Percentiles rank a stretch among this genome's conserved stretches.
Conservation (phyloP, 2,329 filamentous ascomycete genomes). For the Monilinia fructigena region DNA sequence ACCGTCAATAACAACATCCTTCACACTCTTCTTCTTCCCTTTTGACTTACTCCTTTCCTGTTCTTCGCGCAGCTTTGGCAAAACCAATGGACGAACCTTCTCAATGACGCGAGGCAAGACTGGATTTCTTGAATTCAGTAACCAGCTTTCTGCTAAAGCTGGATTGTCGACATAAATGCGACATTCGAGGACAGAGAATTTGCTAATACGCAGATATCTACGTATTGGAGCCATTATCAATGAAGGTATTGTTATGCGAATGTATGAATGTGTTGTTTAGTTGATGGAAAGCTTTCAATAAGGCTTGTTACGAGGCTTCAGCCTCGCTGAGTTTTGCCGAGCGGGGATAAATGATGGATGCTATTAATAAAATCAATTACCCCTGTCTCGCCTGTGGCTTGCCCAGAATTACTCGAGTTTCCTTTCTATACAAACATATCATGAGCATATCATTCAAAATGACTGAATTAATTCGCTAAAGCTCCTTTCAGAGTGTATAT, state of each 20-base stretch:
- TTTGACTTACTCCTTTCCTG: slow-evolving; percentile 58
- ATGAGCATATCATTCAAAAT: not conserved
- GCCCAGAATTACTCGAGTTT: not conserved
- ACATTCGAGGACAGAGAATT: slow-evolving; percentile 92
- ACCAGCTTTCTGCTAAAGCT: slow-evolving; percentile 75
- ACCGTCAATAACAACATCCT: slow-evolving; percentile 85
- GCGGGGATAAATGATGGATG: not conserved
- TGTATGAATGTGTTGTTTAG: not conserved
- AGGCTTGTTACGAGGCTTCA: not conserved
- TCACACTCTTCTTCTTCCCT: slow-evolving; percentile 67
- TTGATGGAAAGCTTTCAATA: not conserved
- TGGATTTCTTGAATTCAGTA: slow-evolving; percentile 73
- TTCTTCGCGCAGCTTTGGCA: slow-evolving; percentile 90
- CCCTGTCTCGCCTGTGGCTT: not conserved
- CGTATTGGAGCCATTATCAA: slow-evolving; percentile 76
- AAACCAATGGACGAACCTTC: slow-evolving; percentile 77
- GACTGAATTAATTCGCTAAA: not conserved
- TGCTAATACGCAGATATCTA: slow-evolving; percentile 86
- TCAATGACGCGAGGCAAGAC: slow-evolving; percentile 81
- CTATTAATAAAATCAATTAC: not conserved
- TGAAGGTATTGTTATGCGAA: not conserved
- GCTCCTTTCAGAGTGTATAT: not conserved
- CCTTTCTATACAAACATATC: not conserved
- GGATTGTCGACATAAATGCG: slow-evolving; percentile 95
- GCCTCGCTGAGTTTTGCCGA: slow-evolving; percentile 1